Evolutionary conservation across 331 rosid genomes (phyloP).

Genomic region (Malus hybrid): DNA sequence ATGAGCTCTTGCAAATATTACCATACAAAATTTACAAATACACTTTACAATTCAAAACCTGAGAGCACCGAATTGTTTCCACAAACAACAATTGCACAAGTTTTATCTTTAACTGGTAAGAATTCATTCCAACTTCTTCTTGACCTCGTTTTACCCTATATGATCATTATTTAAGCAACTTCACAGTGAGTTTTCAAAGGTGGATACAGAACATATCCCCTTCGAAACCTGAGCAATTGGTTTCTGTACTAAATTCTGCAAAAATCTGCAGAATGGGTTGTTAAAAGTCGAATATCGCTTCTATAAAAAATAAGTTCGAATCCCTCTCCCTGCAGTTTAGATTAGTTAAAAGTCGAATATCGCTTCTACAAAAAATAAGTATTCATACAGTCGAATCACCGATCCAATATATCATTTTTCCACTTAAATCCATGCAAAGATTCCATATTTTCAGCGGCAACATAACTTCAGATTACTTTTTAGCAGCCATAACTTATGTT

Average conservation of each 20-base stretch:
- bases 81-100: not conserved
- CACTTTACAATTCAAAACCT: no score
- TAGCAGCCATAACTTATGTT: not conserved
- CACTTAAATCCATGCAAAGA: not conserved
- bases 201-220: not conserved
- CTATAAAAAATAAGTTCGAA: no score
- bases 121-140: not conserved
- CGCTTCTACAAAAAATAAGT: not conserved
- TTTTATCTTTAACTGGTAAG: not conserved
- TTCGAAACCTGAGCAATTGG: not conserved
- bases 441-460: no score
- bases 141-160: not conserved
- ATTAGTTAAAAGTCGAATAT: no score
- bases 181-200: not conserved
- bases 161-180: not conserved
- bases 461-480: no score
- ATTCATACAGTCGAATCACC: not conserved
- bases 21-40: no score
- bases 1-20: no score
- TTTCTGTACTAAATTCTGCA: not conserved
- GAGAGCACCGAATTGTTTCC: no score
- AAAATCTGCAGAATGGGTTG: not conserved
- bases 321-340: no score
- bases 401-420: not conserved
- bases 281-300: no score